Evolutionary conservation across 306 rosid genomes (phyloP).

Genomic region (Medicago lupulina): DNA sequence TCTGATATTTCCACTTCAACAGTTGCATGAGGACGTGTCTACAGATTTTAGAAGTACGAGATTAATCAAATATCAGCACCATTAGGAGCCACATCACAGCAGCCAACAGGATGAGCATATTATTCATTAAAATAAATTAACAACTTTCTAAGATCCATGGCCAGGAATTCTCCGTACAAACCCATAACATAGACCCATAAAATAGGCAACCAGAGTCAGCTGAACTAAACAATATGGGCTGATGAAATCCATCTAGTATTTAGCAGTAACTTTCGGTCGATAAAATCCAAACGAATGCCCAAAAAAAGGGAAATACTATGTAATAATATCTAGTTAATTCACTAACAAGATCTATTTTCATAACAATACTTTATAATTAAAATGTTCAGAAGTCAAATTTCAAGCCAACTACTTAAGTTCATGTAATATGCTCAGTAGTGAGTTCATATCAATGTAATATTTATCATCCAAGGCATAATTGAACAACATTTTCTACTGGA

Average conservation of each 20-base stretch:
- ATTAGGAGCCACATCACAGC: constrained; percentile 1
- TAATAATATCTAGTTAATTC: background rate
- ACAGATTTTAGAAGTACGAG: constrained; percentile 36
- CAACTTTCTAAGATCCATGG: background rate
- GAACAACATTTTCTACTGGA: constrained; percentile 23
- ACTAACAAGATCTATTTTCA: background rate
- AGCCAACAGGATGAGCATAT: constrained; percentile 26
- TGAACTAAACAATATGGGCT: constrained; percentile 12
- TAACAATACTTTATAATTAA: background rate
- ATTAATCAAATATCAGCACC: constrained; percentile 24
- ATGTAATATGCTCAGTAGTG: constrained; percentile 4
- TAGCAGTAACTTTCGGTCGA: background rate
- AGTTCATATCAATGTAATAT: constrained; percentile 13
- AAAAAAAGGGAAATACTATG: background rate
- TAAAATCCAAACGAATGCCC: constrained; percentile 6
- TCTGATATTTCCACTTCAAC: constrained; percentile 99
- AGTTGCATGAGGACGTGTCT: constrained; percentile 99
- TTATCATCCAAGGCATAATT: constrained; percentile 23
- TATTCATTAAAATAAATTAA: constrained; percentile 7
- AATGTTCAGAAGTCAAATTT: constrained; percentile 10
- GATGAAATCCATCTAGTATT: constrained; percentile 9
- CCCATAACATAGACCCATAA: constrained; percentile 17
- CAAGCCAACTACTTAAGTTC: constrained; percentile 25
- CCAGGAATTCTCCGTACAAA: constrained; percentile 1
- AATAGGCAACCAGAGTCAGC: constrained; percentile 16